Evolutionary conservation across 2,329 filamentous ascomycete species (phyloP).

Genomic region (Ciborinia camelliae): DNA sequence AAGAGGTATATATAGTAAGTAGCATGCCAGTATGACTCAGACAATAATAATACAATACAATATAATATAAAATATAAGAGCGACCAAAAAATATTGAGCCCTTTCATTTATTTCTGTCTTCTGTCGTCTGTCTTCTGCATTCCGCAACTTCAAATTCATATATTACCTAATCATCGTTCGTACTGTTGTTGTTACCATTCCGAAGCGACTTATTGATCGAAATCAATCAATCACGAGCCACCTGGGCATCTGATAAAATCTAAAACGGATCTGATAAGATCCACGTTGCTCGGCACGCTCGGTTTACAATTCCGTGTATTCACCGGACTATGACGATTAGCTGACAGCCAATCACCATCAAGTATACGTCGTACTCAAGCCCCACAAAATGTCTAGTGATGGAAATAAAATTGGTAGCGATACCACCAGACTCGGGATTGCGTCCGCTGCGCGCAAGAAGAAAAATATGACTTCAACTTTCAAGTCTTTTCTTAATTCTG

Average conservation of each 20-base stretch:
- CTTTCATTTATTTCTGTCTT: neutral
- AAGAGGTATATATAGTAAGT: neutral
- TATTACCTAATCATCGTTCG: neutral
- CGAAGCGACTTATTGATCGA: neutral
- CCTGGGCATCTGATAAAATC: constrained; percentile 12
- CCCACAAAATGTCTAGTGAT: constrained; percentile 11
- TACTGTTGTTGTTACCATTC: neutral
- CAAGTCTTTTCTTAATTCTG: constrained; percentile 32
- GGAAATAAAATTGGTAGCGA: constrained; percentile 11
- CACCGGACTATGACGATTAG: neutral
- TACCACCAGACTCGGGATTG: neutral
- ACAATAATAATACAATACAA: neutral
- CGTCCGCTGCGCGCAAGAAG: constrained; percentile 5
- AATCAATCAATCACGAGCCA: no score
- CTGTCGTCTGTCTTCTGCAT: neutral
- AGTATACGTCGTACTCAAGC: neutral
- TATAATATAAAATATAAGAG: no score
- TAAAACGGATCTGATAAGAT: constrained; percentile 5
- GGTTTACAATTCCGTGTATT: neutral
- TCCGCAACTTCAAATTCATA: neutral
- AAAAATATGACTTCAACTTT: constrained; percentile 32
- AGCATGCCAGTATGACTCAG: neutral
- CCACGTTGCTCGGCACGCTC: neutral
- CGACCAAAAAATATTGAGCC: no score
- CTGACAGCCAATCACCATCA: neutral